Base-by-base conservation (phyloP, 768 basidiomycete species). In the Candolleomyces efflorescens region DNA sequence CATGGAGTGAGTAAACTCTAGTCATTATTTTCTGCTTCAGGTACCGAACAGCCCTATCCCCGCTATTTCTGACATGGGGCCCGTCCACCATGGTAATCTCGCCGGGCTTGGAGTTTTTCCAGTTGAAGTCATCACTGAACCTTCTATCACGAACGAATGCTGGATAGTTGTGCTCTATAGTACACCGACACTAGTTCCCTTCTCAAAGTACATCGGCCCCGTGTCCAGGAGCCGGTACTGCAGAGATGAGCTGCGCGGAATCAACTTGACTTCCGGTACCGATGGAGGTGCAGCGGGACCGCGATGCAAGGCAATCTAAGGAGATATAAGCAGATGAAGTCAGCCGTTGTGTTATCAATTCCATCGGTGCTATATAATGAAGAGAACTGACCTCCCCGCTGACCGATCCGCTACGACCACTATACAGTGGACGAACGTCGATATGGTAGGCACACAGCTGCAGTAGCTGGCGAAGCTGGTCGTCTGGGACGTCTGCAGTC, bases 371-470 rank as follows among this genome's bases (percentile, higher is more conserved):
- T 39, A 36, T 3, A 53, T 0, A 10, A n/a, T 43, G 32, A 13
- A 15, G 12, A 27, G 24, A 47, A 59, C 76, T 18, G 52, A 89
- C 90, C 78, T 91, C 87, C 18, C 90, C 91, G 58, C 83, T 89
- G 26, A 93, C 86, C 20, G 84, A 77, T 2, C 89, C 90, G 60
- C 91, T 92, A 23, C 84, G 75, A 4, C 90, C 90, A 60, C 87
- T 91, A 1, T 84, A 75, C 6, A 93, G 74, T 0, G 90, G 83
- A 41, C 79, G 75, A 2, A 92, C 85, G 58, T 92, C 90, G 3
- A 92, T 63, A 62, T 90, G 89, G 61, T 86, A 86, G 2, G 83
- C 75, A 61, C 82, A 85, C 2, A 87, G 67, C 54, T 89, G 86
- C 18, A 85, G 70, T 20, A 92, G 71, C 27, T 76, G 71, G 32